These are phyloP conservation scores for Biscogniauxia mediterranea DNA, from an alignment of 2,329 filamentous ascomycete genomes.

Conservation along the genomic window DNA sequence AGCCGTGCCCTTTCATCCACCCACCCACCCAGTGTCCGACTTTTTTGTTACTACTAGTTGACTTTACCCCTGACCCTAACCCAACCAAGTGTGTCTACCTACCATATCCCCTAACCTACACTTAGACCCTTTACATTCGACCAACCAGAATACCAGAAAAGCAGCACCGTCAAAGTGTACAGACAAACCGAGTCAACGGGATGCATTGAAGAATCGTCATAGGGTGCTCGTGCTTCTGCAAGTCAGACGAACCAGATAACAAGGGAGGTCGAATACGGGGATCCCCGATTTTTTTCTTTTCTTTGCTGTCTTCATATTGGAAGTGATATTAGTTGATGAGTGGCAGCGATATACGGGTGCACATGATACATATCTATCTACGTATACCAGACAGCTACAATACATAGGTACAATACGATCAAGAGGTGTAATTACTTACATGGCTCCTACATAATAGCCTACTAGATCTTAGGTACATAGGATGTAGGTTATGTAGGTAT, in stretches of 20 bases:
- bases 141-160: background rate
- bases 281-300: slow-evolving; percentile 14
- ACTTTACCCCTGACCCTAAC: background rate
- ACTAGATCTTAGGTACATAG: no score
- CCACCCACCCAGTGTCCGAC: background rate
- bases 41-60: background rate
- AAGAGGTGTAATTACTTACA: no score
- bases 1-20: no score
- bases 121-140: background rate
- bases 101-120: background rate
- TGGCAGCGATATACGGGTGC: background rate
- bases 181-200: slow-evolving; percentile 1
- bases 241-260: slow-evolving; percentile 18
- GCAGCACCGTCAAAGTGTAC: background rate
- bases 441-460: no score
- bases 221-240: slow-evolving; percentile 14
- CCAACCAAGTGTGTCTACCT: background rate
- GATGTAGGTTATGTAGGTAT: no score
- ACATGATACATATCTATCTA: background rate
- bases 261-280: slow-evolving; percentile 13
- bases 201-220: slow-evolving; percentile 9
- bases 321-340: background rate
- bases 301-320: slow-evolving; percentile 7
- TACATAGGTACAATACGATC: no score
- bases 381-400: background rate